phyloP scores from a whole-genome alignment of 768 basidiomycete genomes.

The Boletellus ananiceps region DNA sequence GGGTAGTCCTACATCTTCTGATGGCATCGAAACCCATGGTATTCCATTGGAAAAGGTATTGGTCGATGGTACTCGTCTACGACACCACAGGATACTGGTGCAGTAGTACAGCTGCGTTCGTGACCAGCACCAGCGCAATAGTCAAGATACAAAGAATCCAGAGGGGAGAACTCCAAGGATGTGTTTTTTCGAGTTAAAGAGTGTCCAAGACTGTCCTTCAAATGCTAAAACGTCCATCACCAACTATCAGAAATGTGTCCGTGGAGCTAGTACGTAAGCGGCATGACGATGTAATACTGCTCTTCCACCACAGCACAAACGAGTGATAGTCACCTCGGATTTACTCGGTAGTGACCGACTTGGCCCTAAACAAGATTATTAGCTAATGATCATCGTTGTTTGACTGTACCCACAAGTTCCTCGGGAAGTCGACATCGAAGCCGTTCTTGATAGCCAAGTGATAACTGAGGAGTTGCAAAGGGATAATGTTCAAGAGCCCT shows the following conservation, averaged over 20 bases:
- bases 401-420: conserved; percentile 70
- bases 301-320: background rate
- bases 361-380: conserved; percentile 46
- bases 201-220: conserved; percentile 14
- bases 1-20: too few relatives aligned
- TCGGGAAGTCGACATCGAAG: conserved; percentile 97
- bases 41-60: background rate
- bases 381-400: conserved; percentile 2
- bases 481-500: conserved; percentile 94
- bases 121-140: background rate
- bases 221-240: conserved; percentile 27
- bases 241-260: conserved; percentile 25
- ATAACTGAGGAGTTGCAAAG: conserved; percentile 92
- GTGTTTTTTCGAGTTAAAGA: background rate
- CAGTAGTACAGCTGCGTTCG: background rate
- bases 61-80: background rate
- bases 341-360: conserved; percentile 75
- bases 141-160: background rate
- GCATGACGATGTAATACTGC: background rate
- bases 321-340: background rate
- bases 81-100: background rate
- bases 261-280: conserved; percentile 16
- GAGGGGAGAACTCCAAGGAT: background rate
- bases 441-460: conserved; percentile 95
- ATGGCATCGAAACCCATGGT: too few relatives aligned